Evolutionary conservation across 2,329 filamentous ascomycete species (phyloP).

Genomic region (Hansfordia pulvinata): DNA sequence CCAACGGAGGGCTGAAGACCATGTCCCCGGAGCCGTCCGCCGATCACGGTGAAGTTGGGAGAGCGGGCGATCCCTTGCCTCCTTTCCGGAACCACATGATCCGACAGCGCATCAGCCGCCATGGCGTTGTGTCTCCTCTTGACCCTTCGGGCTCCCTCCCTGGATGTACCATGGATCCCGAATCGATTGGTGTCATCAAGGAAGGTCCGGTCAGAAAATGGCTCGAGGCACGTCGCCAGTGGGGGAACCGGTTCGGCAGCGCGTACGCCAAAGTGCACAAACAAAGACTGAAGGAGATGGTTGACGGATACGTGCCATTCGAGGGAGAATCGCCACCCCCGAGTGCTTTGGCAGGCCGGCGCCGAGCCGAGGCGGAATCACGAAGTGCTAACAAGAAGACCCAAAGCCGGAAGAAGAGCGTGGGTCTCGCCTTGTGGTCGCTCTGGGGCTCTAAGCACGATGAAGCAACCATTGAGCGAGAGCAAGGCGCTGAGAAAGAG

Average conservation of each 20-base stretch:
- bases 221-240: slow-evolving; percentile 59
- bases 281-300: slow-evolving; percentile 58
- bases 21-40: slow-evolving; percentile 6
- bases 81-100: slow-evolving; percentile 81
- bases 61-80: slow-evolving; percentile 72
- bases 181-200: slow-evolving; percentile 68
- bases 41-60: slow-evolving; percentile 46
- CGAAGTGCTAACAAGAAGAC: too few species aligned
- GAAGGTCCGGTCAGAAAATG: slow-evolving; percentile 69
- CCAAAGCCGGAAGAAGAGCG: slow-evolving; percentile 51
- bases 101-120: slow-evolving; percentile 68
- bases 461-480: slow-evolving; percentile 51
- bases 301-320: slow-evolving; percentile 57
- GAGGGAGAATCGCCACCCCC: slow-evolving; percentile 68
- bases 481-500: slow-evolving; percentile 33
- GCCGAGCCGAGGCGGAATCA: slow-evolving; percentile 38
- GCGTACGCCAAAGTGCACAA: slow-evolving; percentile 61
- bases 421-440: slow-evolving; percentile 72
- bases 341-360: slow-evolving; percentile 64
- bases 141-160: slow-evolving; percentile 49
- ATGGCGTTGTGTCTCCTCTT: slow-evolving; percentile 62
- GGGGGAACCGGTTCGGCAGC: slow-evolving; percentile 59
- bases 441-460: slow-evolving; percentile 86
- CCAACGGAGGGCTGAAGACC: slow-evolving; percentile 9
- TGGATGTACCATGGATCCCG: slow-evolving; percentile 46